Percentiles rank a stretch among this genome's conserved stretches.
Conservation (phyloP, 106 monocot genomes). For the Apostasia shenzhenica region DNA sequence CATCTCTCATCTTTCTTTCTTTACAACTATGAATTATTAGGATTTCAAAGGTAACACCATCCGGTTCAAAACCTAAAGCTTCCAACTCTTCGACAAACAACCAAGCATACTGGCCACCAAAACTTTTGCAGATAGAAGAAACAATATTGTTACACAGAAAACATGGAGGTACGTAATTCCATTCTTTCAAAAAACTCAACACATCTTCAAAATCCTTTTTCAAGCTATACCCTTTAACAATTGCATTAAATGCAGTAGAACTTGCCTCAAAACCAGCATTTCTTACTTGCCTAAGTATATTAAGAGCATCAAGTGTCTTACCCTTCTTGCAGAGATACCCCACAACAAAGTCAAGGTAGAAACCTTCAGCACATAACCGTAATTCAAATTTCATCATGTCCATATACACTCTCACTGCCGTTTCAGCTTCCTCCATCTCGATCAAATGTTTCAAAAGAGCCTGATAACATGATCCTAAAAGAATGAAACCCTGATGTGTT, state of each 20-base stretch:
- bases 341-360: slow-evolving; percentile 37
- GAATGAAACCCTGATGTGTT: slow-evolving; percentile 27
- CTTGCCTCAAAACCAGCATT: slow-evolving; percentile 21
- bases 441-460: slow-evolving; percentile 35
- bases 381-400: slow-evolving; percentile 58
- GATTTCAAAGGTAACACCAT: slow-evolving; percentile 60
- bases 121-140: slow-evolving; percentile 45
- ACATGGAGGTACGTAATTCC: slow-evolving; percentile 42
- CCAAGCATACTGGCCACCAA: slow-evolving; percentile 49
- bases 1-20: slow-evolving; percentile 49
- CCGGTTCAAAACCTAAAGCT: slow-evolving; percentile 41
- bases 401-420: slow-evolving; percentile 44
- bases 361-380: slow-evolving; percentile 24
- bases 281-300: slow-evolving; percentile 31
- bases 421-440: slow-evolving; percentile 18
- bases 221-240: slow-evolving; percentile 46
- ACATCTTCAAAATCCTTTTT: slow-evolving; percentile 69
- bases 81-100: slow-evolving; percentile 45
- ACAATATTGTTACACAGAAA: slow-evolving; percentile 52
- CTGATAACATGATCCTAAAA: slow-evolving; percentile 32
- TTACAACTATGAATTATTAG: slow-evolving; percentile 68
- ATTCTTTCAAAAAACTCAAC: slow-evolving; percentile 56
- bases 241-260: slow-evolving; percentile 19
- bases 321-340: slow-evolving; percentile 30
- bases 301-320: slow-evolving; percentile 40